Base-by-base conservation (phyloP, 2,329 filamentous ascomycete genomes). In the Ophiostoma sp. region DNA sequence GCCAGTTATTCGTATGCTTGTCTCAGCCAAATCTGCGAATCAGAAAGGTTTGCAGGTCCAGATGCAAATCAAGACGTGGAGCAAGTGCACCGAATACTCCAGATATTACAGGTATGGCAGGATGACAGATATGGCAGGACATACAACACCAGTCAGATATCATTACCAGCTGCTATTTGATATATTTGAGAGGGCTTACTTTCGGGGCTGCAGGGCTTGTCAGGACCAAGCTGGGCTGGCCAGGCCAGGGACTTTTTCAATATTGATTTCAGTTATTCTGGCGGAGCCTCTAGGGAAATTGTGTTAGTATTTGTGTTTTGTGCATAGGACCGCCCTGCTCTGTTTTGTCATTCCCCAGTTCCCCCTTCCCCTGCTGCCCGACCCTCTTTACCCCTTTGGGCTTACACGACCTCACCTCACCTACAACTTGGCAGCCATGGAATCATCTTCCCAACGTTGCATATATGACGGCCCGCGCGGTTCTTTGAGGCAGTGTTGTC, bases 401-500 rank as follows among this genome's bases (percentile, higher is more conserved):
- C 36, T 23, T 39, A 36, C 62, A n/a, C n/a, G 4, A 27, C 35
- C 17, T 65, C 17, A 65, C 62, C 33, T 65, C 62, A 20, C 33
- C 35, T 13, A 36, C 62, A 64, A 15, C 27, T 62, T 62, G 57
- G 57, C 15, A 3, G 27, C 17, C 27, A 69, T 69, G 68, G 68
- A 69, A 69, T 69, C 62, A 67, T 36, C 27, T 33, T 41, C 23
- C 31, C 33, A 69, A n/a, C 41, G 64, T 64, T 35, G 62, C 68
- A 69, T 69, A 69, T 69, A 69, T 69, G 68, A 44, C 41, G 27
- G 44, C 68, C 39, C 44, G 41, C 44, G 41, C 62, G 44, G 62
- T 44, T 54, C 52, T 57, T 65, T 65, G 15, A 23, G 41, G 20
- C 33, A 48, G 13, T 44, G 27, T 48, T 48, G 17, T n/a, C 35